Percentiles rank a stretch among this genome's conserved stretches.
phyloP scores from a whole-genome alignment of 2,329 filamentous ascomycete species.

The Xylariales sp. region DNA sequence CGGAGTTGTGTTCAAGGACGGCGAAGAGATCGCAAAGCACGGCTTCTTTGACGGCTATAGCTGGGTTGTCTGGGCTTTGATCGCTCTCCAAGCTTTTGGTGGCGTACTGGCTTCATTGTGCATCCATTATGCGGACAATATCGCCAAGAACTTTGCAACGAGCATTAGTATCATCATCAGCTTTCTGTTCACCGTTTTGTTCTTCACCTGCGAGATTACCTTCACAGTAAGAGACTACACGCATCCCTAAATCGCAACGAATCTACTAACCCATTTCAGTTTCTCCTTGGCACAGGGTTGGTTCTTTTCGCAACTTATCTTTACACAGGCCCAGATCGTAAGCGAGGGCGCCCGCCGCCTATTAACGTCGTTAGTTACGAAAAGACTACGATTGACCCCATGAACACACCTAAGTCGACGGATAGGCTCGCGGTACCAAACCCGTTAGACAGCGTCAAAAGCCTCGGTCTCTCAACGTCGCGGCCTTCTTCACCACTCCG shows the following conservation, averaged over 20 bases:
- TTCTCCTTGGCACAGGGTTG: constrained; percentile 80
- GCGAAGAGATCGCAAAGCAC: constrained; percentile 80
- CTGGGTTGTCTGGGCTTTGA: constrained; percentile 87
- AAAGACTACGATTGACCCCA: constrained; percentile 72
- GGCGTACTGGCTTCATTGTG: constrained; percentile 86
- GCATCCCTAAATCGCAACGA: too few relatives aligned
- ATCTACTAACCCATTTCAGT: constrained; percentile 65
- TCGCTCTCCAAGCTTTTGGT: constrained; percentile 83
- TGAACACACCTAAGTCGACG: constrained; percentile 47
- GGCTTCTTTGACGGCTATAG: constrained; percentile 98
- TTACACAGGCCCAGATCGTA: constrained; percentile 76
- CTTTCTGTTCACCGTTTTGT: constrained; percentile 84
- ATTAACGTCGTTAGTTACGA: constrained; percentile 80
- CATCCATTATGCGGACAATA: constrained; percentile 87
- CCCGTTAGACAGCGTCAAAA: constrained; percentile 46
- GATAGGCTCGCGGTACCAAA: constrained; percentile 49
- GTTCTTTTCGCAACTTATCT: constrained; percentile 87
- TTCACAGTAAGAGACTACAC: constrained; percentile 68
- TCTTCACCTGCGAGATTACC: constrained; percentile 84
- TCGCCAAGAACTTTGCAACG: constrained; percentile 92
- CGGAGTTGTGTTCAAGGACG: constrained; percentile 88
- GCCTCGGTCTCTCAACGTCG: constrained; percentile 50
- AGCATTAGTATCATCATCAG: constrained; percentile 92
- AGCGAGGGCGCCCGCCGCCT: constrained; percentile 70
- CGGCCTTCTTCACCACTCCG: constrained; percentile 50